phyloP scores from a whole-genome alignment of 139 green algal genomes.

The Zygnema cylindricum region DNA sequence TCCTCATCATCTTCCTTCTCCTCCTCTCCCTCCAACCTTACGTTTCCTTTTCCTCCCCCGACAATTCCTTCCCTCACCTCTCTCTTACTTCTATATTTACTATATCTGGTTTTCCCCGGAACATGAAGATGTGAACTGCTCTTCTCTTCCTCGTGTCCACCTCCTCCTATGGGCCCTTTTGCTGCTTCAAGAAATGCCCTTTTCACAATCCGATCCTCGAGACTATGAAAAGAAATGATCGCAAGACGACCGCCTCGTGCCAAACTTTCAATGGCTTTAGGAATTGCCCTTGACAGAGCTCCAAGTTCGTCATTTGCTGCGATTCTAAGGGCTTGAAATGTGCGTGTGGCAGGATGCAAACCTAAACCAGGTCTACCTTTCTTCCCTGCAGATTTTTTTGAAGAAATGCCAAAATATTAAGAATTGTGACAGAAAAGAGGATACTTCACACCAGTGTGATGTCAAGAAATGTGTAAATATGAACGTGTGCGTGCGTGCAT shows the following conservation, averaged over 20 bases:
- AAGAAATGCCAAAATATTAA: too few relatives aligned
- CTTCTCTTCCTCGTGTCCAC: neutral
- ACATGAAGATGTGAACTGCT: neutral
- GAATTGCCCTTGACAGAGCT: conserved; percentile 68
- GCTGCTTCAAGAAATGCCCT: conserved; percentile 72
- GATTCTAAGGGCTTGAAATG: conserved; percentile 93
- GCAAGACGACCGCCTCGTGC: conserved; percentile 78
- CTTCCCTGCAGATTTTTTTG: conserved; percentile 7
- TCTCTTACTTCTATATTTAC: conserved; percentile 18
- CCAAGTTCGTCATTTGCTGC: conserved; percentile 93
- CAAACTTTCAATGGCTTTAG: conserved; percentile 70
- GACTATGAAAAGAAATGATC: conserved; percentile 93
- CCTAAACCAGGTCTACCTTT: conserved; percentile 55
- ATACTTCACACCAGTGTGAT: too few relatives aligned
- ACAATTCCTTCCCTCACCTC: neutral
- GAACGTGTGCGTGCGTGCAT: too few relatives aligned
- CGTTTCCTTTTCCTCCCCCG: too few relatives aligned
- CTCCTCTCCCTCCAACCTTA: neutral
- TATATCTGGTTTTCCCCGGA: conserved; percentile 24
- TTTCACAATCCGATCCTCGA: conserved; percentile 96
- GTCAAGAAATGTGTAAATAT: too few relatives aligned
- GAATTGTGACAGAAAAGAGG: too few relatives aligned
- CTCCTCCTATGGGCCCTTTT: neutral
- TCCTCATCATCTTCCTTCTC: neutral
- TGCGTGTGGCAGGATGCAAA: conserved; percentile 91